Evolutionary conservation across 2,329 filamentous ascomycete species (phyloP).

Genomic region (Aspergillus eucalypticola): DNA sequence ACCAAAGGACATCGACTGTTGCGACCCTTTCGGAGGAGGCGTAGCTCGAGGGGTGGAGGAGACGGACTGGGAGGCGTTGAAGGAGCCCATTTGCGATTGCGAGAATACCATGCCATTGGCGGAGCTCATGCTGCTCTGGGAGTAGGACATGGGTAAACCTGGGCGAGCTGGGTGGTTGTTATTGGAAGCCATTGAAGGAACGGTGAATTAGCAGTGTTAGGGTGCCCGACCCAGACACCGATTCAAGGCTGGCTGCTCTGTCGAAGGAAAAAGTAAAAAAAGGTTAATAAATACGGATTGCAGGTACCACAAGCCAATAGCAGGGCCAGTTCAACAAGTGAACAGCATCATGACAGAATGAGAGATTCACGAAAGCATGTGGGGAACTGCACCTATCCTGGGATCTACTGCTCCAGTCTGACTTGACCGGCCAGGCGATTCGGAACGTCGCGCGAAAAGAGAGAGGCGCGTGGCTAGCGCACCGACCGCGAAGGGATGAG

Average conservation of each 20-base stretch:
- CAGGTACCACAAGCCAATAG: conserved; percentile 6
- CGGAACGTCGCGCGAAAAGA: conserved; percentile 28
- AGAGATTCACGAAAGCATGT: conserved; percentile 21
- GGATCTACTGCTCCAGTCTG: conserved; percentile 23
- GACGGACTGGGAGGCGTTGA: conserved; percentile 48
- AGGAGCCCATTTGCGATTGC: conserved; percentile 43
- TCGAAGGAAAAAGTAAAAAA: background rate
- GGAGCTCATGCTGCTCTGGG: conserved; percentile 41
- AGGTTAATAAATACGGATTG: background rate
- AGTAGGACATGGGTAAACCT: conserved; percentile 40
- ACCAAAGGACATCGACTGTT: conserved; percentile 46
- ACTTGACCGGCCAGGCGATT: conserved; percentile 5
- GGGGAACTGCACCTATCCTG: conserved; percentile 28
- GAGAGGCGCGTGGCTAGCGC: conserved; percentile 36
- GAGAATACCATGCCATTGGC: conserved; percentile 41
- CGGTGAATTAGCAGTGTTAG: conserved; percentile 6
- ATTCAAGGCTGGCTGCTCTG: background rate
- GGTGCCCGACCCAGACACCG: conserved; percentile 10
- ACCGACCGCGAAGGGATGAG: conserved; percentile 24
- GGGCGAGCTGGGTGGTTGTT: conserved; percentile 31
- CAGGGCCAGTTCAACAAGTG: conserved; percentile 10
- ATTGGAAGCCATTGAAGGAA: conserved; percentile 32
- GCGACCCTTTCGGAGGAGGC: conserved; percentile 44
- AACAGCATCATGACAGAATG: conserved; percentile 9
- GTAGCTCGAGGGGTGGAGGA: conserved; percentile 48